Percentiles rank a stretch among this genome's conserved stretches.
phyloP scores from a whole-genome alignment of 129 eudicot species.

The Saussurea involucrata region DNA sequence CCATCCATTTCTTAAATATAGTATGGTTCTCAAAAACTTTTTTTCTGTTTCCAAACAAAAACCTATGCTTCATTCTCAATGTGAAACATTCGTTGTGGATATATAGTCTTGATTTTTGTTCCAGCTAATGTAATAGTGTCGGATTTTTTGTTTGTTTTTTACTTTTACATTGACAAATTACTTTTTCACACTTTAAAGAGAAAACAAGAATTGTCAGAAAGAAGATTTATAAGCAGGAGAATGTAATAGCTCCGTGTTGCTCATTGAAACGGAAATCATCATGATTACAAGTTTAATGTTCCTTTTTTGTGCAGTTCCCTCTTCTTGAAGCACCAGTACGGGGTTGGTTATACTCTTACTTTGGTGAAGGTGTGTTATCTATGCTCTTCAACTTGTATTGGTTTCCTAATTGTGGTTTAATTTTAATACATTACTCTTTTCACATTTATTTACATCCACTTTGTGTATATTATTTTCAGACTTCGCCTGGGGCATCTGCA shows the following conservation, averaged over 20 bases:
- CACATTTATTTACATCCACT: background rate
- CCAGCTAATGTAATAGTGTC: background rate
- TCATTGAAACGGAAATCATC: background rate
- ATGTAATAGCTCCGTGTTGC: background rate
- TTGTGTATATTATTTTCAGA: slow-evolving; percentile 42
- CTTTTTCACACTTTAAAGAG: background rate
- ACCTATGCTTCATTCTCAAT: background rate
- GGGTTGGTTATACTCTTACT: slow-evolving; percentile 99
- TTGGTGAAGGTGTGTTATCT: slow-evolving; percentile 76
- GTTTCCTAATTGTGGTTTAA: background rate
- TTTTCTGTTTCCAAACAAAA: background rate
- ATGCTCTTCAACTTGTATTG: slow-evolving; percentile 4
- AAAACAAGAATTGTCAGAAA: background rate
- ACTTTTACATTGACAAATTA: background rate
- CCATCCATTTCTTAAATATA: background rate
- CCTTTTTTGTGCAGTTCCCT: slow-evolving; percentile 65
- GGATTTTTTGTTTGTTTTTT: too few relatives aligned
- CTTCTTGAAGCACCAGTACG: slow-evolving; percentile 95
- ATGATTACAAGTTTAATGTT: background rate
- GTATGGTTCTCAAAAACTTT: background rate
- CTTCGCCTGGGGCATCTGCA: slow-evolving; percentile 73
- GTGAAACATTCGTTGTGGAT: background rate
- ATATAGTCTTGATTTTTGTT: background rate
- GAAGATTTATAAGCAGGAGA: slow-evolving; percentile 8
- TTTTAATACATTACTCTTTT: background rate